Evolutionary conservation across 75 land plant genomes (phyloP), one percentile per base, ranked within the genome.

Genomic region (Cupressus sempervirens): DNA sequence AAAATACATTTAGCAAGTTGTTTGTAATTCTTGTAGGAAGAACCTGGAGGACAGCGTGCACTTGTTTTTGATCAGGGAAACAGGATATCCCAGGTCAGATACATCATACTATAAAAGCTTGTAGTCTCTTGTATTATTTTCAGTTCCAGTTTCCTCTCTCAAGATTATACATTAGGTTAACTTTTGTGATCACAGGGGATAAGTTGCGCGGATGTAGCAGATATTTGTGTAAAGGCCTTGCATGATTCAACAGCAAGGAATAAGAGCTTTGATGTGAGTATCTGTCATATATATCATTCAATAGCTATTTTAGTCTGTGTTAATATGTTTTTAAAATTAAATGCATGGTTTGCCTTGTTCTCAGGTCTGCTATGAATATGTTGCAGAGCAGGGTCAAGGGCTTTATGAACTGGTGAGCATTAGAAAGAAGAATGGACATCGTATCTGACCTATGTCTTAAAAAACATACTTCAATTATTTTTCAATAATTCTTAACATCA

Each of bases 181-280:
- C 32, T 45, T 45, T n/a, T 54, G 56, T 43, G 70, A 20, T 56
- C 82, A 79, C 88, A 97, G 99, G 94, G 98, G 23, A 97, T 97
- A 83, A 96, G 99, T 90, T 97, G 98, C 88, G 98, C 99, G 5
- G 99, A 97, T 90, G 99, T 97, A 36, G 99, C 99, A 84, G 99
- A 97, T 83, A 97, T 97, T 18, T 97, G 99, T 89, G 98, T 97
- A 9, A 97, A 97, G 86, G 94, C 99, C 50, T 90, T 97, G 87
- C 99, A 97, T 92, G 95, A 97, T 87, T 94, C 98, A 82, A 93
- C 98, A 6, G 99, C 99, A 85, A 92, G 99, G 83, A 97, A 97
- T 84, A 97, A 94, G 86, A 97, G 99, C 87, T 97, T 97, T 90
- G 99, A 97, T 90, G 99, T 97, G 73, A 82, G 98, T 88, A 43